Conservation (phyloP, 768 basidiomycete species). For the Leucocoprinus birnbaumii region DNA sequence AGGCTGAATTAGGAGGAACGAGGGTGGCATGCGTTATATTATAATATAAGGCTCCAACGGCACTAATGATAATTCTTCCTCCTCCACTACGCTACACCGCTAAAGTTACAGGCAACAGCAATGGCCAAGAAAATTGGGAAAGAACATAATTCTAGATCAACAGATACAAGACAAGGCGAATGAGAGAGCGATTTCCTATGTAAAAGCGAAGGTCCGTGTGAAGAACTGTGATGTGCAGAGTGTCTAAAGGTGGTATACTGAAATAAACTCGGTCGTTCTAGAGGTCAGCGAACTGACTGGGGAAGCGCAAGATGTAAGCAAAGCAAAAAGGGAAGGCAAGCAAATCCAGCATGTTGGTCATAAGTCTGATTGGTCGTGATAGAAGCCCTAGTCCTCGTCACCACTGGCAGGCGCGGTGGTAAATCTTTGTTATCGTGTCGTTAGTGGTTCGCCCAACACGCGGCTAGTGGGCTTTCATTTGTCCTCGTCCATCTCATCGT, state of each 20-base stretch:
- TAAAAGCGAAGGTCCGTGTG: neutral
- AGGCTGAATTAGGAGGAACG: neutral
- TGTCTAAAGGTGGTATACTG: too few species aligned
- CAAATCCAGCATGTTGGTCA: neutral
- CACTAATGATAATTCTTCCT: neutral
- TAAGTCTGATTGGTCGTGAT: neutral
- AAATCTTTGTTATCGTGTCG: too few species aligned
- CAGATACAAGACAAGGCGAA: neutral
- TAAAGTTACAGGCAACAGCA: neutral
- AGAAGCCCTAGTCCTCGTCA: too few species aligned
- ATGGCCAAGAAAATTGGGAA: neutral
- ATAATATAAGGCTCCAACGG: constrained; percentile 4
- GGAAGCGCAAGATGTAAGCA: too few species aligned
- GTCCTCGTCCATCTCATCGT: constrained; percentile 9
- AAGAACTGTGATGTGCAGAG: too few species aligned
- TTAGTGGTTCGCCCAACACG: too few species aligned
- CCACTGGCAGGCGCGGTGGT: neutral
- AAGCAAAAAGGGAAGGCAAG: neutral
- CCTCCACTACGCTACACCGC: neutral
- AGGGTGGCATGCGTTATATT: constrained; percentile 8
- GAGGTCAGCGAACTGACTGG: too few species aligned
- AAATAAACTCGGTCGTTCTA: too few species aligned
- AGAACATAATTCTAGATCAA: neutral
- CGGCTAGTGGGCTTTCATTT: neutral
- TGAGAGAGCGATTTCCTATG: too few species aligned